Evolutionary conservation across 805 yeast genomes (phyloP), one percentile per base, ranked within the genome.

Genomic region (Citeromyces nyonsensis): DNA sequence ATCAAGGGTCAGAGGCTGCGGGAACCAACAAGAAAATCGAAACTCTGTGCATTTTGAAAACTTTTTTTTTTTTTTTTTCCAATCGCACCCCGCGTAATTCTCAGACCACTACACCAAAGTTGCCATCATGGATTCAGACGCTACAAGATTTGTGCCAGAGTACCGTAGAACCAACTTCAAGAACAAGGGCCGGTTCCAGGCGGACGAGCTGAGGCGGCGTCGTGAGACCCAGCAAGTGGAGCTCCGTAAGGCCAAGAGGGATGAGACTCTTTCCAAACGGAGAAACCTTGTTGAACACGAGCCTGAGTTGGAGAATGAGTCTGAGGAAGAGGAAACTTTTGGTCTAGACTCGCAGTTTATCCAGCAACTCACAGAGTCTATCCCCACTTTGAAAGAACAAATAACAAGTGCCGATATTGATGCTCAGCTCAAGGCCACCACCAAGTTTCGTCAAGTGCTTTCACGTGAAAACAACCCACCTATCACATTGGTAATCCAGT

Each of bases 161-260:
- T 88, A 88, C 57, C 85, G 98, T 59, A 83, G 95, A 57, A 85
- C 96, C 28, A 83, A 79, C 51, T 91, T 82, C 66, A 91, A 91
- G 56, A 88, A 91, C 63, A 83, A 86, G 54, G 84, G 91, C 40
- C 73, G 94, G 51, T 91, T 91, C 52, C 80, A 81, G 48, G 83
- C 84, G 37, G 98, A 91, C 53, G 98, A 91, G 64, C 73, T 91
- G 47, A 82, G 98, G 57, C 85, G 97, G 57, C 80, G 98, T 54
- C 79, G 97, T 56, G 98, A 88, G 56, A 93, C 82, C 36, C 95
- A 88, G 48, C 96, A 88, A 58, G 93, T 91, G 38, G 97, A 86
- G 54, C 67, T 91, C 48, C 73, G 98, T 61, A 91, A 93, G 62
- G 94, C 86, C 39, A 86, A 86, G 57, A 74, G 98, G 52, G 98